phyloP scores from a whole-genome alignment of 495 filamentous ascomycete species.

The Penicillium canescens region DNA sequence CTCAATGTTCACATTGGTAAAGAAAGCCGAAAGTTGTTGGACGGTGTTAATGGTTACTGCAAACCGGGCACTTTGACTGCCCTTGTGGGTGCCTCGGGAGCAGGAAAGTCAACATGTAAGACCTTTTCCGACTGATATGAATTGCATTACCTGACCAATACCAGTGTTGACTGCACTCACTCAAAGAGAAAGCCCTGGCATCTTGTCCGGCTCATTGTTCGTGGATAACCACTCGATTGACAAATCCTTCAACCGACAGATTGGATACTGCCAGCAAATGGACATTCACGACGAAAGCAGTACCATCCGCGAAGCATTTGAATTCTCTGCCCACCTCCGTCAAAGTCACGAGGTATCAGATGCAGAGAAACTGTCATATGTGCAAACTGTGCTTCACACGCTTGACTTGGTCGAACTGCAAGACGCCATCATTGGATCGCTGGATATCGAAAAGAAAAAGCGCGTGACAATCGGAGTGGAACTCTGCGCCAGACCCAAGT shows the following conservation, averaged over 20 bases:
- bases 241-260: constrained; percentile 75
- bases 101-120: constrained; percentile 81
- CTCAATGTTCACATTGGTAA: constrained; percentile 67
- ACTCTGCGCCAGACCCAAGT: constrained; percentile 70
- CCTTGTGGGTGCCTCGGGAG: constrained; percentile 81
- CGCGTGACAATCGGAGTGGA: constrained; percentile 81
- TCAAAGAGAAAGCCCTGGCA: constrained; percentile 71
- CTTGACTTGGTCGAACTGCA: constrained; percentile 82
- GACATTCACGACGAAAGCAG: constrained; percentile 83
- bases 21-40: constrained; percentile 65
- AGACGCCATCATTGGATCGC: constrained; percentile 77
- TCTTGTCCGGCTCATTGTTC: constrained; percentile 69
- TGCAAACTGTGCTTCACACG: constrained; percentile 75
- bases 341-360: constrained; percentile 66
- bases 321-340: constrained; percentile 80
- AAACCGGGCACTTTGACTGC: constrained; percentile 78
- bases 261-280: constrained; percentile 82
- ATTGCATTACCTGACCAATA: not conserved
- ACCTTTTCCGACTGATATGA: not conserved
- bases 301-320: constrained; percentile 82
- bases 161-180: constrained; percentile 75
- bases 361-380: constrained; percentile 77
- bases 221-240: constrained; percentile 70
- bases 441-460: constrained; percentile 64
- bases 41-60: constrained; percentile 73